Percentiles rank a stretch among this genome's conserved stretches.
These are phyloP conservation scores for Teratosphaeriaceae sp. DNA, from an alignment of 2,329 filamentous ascomycete genomes.

Conservation along the genomic window DNA sequence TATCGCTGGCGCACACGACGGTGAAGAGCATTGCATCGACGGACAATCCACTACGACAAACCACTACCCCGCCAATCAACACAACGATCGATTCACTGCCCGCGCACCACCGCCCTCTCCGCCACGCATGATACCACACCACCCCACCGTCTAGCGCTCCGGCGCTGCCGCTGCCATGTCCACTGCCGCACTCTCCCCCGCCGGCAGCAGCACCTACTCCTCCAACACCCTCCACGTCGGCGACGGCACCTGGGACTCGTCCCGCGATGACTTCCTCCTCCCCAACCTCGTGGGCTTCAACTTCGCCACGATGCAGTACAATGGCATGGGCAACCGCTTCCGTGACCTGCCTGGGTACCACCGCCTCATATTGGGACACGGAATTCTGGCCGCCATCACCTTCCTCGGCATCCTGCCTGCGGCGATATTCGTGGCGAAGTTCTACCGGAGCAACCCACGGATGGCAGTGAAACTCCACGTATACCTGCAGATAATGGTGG, in stretches of 20 bases:
- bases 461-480: conserved; percentile 63
- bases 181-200: conserved; percentile 49
- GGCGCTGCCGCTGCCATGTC: conserved; percentile 19
- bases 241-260: conserved; percentile 77
- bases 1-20: no score
- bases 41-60: not conserved
- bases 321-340: conserved; percentile 83
- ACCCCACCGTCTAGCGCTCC: conserved; percentile 1
- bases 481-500: conserved; percentile 64
- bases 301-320: conserved; percentile 77
- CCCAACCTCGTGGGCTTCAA: conserved; percentile 71
- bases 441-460: conserved; percentile 53
- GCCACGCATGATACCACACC: not conserved
- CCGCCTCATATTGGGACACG: conserved; percentile 63
- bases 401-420: conserved; percentile 68
- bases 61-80: not conserved
- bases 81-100: not conserved
- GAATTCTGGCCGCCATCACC: conserved; percentile 62
- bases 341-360: conserved; percentile 63
- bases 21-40: not conserved
- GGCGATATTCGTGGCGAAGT: conserved; percentile 68
- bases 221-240: conserved; percentile 71
- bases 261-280: conserved; percentile 68
- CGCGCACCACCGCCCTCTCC: not conserved
- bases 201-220: conserved; percentile 66